Conservation (phyloP, 2,329 filamentous ascomycete genomes). For the Phaeoacremonium minimum region DNA sequence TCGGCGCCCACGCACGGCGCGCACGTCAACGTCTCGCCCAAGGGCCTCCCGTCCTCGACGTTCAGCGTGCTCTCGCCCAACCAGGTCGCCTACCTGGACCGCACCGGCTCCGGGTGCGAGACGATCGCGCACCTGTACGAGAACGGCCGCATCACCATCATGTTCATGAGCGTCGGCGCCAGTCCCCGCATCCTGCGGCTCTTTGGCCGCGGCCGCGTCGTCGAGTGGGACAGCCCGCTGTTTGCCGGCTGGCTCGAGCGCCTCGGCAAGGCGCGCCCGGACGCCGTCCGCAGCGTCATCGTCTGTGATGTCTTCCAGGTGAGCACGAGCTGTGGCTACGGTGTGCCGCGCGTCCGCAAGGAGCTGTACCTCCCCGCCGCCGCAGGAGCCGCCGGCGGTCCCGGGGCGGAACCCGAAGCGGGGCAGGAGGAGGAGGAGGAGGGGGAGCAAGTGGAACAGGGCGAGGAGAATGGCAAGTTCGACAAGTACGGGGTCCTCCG, state of each 20-base stretch:
- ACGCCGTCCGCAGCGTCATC: conserved; percentile 29
- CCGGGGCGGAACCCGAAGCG: not conserved
- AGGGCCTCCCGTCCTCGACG: conserved; percentile 61
- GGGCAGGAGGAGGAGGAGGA: not conserved
- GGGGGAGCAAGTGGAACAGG: not conserved
- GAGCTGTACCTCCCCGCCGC: no score
- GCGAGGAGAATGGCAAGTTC: not conserved
- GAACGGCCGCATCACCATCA: conserved; percentile 69
- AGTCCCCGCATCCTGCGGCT: conserved; percentile 31
- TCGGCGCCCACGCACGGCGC: conserved; percentile 63
- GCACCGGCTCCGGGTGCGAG: conserved; percentile 71
- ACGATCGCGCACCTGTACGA: conserved; percentile 74
- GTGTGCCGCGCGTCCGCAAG: conserved; percentile 21
- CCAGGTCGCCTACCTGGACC: conserved; percentile 66
- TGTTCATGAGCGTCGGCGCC: conserved; percentile 54
- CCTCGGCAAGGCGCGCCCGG: conserved; percentile 19
- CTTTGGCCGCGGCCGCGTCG: conserved; percentile 29
- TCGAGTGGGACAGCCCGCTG: conserved; percentile 23
- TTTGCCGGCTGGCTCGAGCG: conserved; percentile 28
- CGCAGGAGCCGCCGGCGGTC: no score
- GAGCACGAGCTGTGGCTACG: conserved; percentile 32
- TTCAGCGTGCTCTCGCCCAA: conserved; percentile 57
- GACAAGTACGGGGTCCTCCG: no score
- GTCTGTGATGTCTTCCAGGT: conserved; percentile 32
- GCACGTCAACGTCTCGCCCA: conserved; percentile 75